Conservation (phyloP, 345 rosid genomes). For the Tarenaya hassleriana region DNA sequence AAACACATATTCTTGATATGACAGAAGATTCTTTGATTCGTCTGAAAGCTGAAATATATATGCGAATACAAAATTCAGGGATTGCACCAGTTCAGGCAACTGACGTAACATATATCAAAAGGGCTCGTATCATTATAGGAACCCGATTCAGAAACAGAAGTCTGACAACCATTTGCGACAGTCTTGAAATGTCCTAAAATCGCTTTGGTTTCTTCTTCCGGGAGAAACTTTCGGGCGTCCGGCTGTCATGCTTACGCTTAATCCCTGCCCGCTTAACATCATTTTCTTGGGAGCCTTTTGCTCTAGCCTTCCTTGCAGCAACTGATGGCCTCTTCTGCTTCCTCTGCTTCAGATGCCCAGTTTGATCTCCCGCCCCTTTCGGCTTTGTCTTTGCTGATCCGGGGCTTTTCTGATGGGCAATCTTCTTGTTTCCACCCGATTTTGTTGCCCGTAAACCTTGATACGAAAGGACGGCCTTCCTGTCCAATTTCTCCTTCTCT, state of each 20-base stretch:
- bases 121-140: too few species aligned
- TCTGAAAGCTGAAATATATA: too few species aligned
- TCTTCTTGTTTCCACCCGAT: conserved; percentile 51
- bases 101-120: too few species aligned
- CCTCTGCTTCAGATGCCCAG: conserved; percentile 28
- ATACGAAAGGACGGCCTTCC: conserved; percentile 43
- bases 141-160: too few species aligned
- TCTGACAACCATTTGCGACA: too few species aligned
- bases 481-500: conserved; percentile 11
- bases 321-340: conserved; percentile 70
- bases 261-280: conserved; percentile 40
- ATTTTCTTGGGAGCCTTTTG: conserved; percentile 27
- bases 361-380: conserved; percentile 21
- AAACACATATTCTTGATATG: too few species aligned
- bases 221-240: conserved; percentile 48
- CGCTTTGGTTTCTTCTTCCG: conserved; percentile 52
- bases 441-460: conserved; percentile 86
- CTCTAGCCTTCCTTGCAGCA: conserved; percentile 72
- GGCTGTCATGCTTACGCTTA: conserved; percentile 66
- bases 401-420: conserved; percentile 26
- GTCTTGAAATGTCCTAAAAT: conserved; percentile 16
- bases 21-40: too few species aligned
- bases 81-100: too few species aligned
- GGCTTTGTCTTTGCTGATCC: conserved; percentile 32
- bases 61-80: too few species aligned